Conservation (phyloP, 139 green algal species). For the Auxenochlorella protothecoides region DNA sequence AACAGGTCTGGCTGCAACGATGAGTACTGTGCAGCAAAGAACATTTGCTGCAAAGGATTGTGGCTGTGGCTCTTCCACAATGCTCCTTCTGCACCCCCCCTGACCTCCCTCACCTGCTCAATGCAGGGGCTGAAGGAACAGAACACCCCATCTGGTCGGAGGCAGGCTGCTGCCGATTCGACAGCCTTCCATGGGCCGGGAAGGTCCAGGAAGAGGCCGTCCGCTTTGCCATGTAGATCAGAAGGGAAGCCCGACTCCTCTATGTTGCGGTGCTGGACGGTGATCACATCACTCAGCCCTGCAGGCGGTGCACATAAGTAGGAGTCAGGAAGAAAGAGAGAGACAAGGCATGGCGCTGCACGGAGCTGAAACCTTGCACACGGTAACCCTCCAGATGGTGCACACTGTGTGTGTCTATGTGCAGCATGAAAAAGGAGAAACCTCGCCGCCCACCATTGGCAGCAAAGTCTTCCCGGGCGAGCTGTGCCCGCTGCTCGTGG, state of each 20-base stretch:
- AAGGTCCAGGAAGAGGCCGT: conserved; percentile 91
- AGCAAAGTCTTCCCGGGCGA: conserved; percentile 25
- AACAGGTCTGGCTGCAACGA: too few species aligned
- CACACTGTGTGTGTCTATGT: neutral
- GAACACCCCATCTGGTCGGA: conserved; percentile 65
- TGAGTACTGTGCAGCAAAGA: too few species aligned
- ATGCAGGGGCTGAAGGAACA: conserved; percentile 98
- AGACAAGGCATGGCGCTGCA: too few species aligned
- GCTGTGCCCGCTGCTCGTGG: conserved; percentile 44
- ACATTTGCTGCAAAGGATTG: too few species aligned
- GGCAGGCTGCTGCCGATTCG: conserved; percentile 41
- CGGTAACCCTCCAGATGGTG: too few species aligned
- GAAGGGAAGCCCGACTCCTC: conserved; percentile 76
- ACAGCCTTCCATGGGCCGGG: conserved; percentile 78
- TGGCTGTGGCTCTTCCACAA: too few species aligned
- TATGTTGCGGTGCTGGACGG: conserved; percentile 66
- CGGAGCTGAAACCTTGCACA: too few species aligned
- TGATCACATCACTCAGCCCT: conserved; percentile 32
- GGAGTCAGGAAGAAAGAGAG: neutral
- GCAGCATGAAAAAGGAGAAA: too few species aligned
- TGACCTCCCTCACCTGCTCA: conserved; percentile 59
- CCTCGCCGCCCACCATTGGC: conserved; percentile 9
- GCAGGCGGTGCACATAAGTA: neutral
- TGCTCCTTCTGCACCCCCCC: neutral
- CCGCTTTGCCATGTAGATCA: conserved; percentile 28